Evolutionary conservation across 495 filamentous ascomycete species (phyloP).

Genomic region (Apiosordaria backusii): DNA sequence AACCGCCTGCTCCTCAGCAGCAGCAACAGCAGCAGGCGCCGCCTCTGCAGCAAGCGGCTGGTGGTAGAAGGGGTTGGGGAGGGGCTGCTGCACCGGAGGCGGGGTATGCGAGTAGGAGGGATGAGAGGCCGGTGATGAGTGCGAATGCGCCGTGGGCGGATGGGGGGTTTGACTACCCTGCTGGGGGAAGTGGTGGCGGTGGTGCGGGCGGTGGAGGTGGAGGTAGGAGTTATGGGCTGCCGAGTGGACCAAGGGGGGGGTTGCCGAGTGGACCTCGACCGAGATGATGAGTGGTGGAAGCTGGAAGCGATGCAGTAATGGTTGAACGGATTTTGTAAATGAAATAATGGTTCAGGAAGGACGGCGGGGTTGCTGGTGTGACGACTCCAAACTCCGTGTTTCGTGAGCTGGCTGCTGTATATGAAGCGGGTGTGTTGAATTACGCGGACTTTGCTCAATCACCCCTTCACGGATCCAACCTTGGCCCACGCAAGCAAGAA

Average conservation of each 20-base stretch:
- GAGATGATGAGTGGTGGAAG: slow-evolving; percentile 27
- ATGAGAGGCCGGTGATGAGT: slow-evolving; percentile 44
- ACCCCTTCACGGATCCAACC: neutral
- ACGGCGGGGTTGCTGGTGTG: neutral
- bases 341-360: neutral
- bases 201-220: slow-evolving; percentile 32
- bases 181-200: slow-evolving; percentile 36
- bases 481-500: neutral
- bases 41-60: slow-evolving; percentile 18
- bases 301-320: neutral
- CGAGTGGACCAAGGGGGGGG: slow-evolving; percentile 48
- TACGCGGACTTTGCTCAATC: neutral
- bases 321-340: neutral
- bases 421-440: neutral
- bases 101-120: slow-evolving; percentile 34
- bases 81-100: slow-evolving; percentile 27
- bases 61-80: slow-evolving; percentile 28
- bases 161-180: slow-evolving; percentile 38
- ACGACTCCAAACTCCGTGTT: neutral
- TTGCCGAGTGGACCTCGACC: slow-evolving; percentile 43
- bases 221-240: slow-evolving; percentile 45
- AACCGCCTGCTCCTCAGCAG: slow-evolving; percentile 36
- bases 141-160: slow-evolving; percentile 47
- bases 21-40: slow-evolving; percentile 16
- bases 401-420: no score